These are phyloP conservation scores for Arthrocladium fulminans DNA, from an alignment of 2,329 filamentous ascomycete genomes.

Conservation along the genomic window DNA sequence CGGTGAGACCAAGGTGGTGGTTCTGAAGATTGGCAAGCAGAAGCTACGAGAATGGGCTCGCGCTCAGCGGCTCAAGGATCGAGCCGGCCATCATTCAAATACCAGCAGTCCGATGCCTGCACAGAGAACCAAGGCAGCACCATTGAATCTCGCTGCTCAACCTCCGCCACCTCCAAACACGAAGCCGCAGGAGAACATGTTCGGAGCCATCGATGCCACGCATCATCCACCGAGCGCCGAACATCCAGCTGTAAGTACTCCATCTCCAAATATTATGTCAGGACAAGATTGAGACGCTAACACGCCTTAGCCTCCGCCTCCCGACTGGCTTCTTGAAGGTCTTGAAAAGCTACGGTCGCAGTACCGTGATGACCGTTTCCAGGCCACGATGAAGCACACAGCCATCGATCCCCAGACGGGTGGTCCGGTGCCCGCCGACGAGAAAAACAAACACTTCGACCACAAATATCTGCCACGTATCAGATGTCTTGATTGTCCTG, in stretches of 20 bases:
- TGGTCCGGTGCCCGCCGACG: slow-evolving; percentile 48
- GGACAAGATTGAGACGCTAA: slow-evolving; percentile 2
- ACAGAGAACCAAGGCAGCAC: slow-evolving; percentile 8
- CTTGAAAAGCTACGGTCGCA: slow-evolving; percentile 60
- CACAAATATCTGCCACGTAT: slow-evolving; percentile 84
- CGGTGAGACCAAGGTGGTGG: slow-evolving; percentile 60
- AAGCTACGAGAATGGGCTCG: slow-evolving; percentile 53
- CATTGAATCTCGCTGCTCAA: slow-evolving; percentile 35
- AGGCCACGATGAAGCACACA: slow-evolving; percentile 83
- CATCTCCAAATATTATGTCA: slow-evolving; percentile 18
- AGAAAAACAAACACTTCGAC: slow-evolving; percentile 52
- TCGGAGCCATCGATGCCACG: slow-evolving; percentile 37
- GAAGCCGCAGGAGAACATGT: slow-evolving; percentile 27
- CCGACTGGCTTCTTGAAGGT: slow-evolving; percentile 71
- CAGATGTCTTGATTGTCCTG: slow-evolving; percentile 82
- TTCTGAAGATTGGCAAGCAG: slow-evolving; percentile 62
- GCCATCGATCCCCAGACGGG: slow-evolving; percentile 66
- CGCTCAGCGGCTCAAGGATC: slow-evolving; percentile 48
- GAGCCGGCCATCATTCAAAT: slow-evolving; percentile 25
- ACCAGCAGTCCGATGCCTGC: slow-evolving; percentile 24
- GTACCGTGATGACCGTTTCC: slow-evolving; percentile 76
- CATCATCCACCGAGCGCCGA: slow-evolving; percentile 34
- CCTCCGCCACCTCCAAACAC: slow-evolving; percentile 35
- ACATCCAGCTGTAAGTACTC: slow-evolving; percentile 36
- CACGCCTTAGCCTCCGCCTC: slow-evolving; percentile 61